phyloP scores from a whole-genome alignment of 2,329 filamentous ascomycete species.

The Neophaeococcomyces mojaviensis region DNA sequence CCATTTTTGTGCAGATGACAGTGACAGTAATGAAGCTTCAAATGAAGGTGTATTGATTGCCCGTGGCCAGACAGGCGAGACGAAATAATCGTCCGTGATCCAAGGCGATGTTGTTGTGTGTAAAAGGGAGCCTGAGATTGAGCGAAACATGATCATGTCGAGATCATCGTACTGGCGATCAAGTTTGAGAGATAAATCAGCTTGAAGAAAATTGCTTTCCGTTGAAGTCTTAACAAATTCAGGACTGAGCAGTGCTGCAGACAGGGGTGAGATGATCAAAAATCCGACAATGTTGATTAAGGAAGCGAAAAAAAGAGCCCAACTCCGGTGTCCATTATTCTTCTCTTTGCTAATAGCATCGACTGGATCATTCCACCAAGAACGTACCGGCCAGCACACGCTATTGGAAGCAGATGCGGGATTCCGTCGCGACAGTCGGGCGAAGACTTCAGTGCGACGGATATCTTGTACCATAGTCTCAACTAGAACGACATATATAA shows the following conservation, averaged over 20 bases:
- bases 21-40: too few species aligned
- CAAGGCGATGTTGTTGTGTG: slow-evolving; percentile 26
- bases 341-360: slow-evolving; percentile 17
- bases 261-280: slow-evolving; percentile 20
- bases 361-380: slow-evolving; percentile 24
- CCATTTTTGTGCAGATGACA: too few species aligned
- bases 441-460: slow-evolving; percentile 25
- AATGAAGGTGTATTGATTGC: not conserved
- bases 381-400: slow-evolving; percentile 5
- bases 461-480: slow-evolving; percentile 23
- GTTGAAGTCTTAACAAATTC: slow-evolving; percentile 4
- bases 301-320: slow-evolving; percentile 11
- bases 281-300: slow-evolving; percentile 15
- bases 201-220: too few species aligned
- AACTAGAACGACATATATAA: slow-evolving; percentile 23
- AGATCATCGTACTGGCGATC: not conserved
- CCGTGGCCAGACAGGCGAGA: slow-evolving; percentile 24
- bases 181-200: too few species aligned
- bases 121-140: slow-evolving; percentile 22
- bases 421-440: slow-evolving; percentile 7
- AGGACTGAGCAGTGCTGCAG: slow-evolving; percentile 16
- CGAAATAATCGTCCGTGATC: slow-evolving; percentile 23
- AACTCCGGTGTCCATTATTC: slow-evolving; percentile 14
- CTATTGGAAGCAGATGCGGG: slow-evolving; percentile 16
- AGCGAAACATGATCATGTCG: slow-evolving; percentile 22